A percentile compares a stretch with the other conserved stretches of the same genome.
Evolutionary conservation across 352 stramenopile genomes (phyloP).

Genomic region (Phytophthora pluvialis): DNA sequence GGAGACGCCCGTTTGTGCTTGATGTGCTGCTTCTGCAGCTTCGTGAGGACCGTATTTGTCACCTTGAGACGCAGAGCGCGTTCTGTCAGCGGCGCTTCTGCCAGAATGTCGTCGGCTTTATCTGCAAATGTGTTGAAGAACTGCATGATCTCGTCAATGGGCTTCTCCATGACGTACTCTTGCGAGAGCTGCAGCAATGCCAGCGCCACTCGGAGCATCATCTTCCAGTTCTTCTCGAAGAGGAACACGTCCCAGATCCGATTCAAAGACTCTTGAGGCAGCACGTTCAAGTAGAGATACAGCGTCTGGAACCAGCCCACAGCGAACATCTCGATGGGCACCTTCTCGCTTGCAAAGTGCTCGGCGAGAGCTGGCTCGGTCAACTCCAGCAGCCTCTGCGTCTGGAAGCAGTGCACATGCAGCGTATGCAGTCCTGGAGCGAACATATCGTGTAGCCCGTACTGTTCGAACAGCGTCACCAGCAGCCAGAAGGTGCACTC

Average conservation of each 20-base stretch:
- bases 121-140: constrained; percentile 88
- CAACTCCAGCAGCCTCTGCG: constrained; percentile 70
- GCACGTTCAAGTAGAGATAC: constrained; percentile 87
- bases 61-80: constrained; percentile 75
- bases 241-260: constrained; percentile 90
- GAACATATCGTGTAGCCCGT: constrained; percentile 83
- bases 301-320: constrained; percentile 91
- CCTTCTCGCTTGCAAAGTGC: constrained; percentile 80
- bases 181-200: constrained; percentile 75
- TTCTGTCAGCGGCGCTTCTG: constrained; percentile 49
- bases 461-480: constrained; percentile 82
- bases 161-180: constrained; percentile 60
- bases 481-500: constrained; percentile 86
- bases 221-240: constrained; percentile 89
- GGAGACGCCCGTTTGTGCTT: constrained; percentile 57
- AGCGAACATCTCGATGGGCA: constrained; percentile 89
- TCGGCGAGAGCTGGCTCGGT: constrained; percentile 58
- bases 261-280: constrained; percentile 72
- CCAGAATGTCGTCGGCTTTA: constrained; percentile 61
- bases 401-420: constrained; percentile 86
- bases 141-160: constrained; percentile 87
- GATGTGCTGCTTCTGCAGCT: constrained; percentile 74
- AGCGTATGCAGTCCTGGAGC: constrained; percentile 70
- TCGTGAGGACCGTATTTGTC: constrained; percentile 77
- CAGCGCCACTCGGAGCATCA: constrained; percentile 76